Conservation (phyloP, 2,329 filamentous ascomycete genomes). For the Colletotrichum camelliae region DNA sequence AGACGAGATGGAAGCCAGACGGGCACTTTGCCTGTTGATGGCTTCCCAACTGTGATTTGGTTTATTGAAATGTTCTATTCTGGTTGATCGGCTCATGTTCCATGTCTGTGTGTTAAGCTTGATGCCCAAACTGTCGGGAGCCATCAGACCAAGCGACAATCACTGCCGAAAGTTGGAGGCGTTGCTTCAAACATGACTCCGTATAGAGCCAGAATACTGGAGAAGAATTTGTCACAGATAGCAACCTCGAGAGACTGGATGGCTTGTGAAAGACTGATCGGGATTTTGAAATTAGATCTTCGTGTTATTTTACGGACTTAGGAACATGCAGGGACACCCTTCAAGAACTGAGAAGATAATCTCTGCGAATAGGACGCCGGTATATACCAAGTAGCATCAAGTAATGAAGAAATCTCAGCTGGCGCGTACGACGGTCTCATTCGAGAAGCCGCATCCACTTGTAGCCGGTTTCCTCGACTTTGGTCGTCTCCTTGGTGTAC, state of each 20-base stretch:
- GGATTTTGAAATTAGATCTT: background rate
- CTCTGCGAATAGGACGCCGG: background rate
- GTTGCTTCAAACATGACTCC: background rate
- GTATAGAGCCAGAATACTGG: background rate
- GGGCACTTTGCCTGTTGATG: background rate
- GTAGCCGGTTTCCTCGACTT: background rate
- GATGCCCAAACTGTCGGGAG: background rate
- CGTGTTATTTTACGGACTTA: background rate
- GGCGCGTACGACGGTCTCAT: background rate
- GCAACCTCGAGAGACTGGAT: background rate
- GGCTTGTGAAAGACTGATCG: background rate
- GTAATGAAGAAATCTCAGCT: background rate
- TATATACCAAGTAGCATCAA: background rate
- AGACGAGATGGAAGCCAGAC: background rate
- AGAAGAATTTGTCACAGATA: background rate
- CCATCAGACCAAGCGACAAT: background rate
- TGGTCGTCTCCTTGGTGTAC: background rate
- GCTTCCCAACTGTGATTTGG: background rate
- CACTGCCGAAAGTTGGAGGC: background rate
- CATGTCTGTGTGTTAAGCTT: background rate
- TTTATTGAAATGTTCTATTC: background rate
- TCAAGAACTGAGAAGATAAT: background rate
- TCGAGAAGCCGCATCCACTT: background rate
- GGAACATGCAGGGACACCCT: background rate
- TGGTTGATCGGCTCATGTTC: background rate